These are phyloP conservation scores for Escallonia rubra DNA, from an alignment of 129 eudicot genomes.

Conservation along the genomic window DNA sequence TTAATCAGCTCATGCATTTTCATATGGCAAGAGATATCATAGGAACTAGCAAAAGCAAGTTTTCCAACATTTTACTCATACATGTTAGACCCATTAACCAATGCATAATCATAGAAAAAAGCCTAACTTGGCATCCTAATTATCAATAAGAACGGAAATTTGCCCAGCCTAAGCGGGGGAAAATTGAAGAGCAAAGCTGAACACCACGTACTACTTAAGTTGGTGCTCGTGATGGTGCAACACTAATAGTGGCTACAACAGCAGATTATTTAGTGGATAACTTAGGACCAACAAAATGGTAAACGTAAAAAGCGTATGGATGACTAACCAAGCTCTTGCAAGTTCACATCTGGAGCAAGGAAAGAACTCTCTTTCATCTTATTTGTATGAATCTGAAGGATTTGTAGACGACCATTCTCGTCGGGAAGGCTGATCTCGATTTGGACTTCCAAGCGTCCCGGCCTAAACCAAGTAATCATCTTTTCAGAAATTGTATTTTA, in stretches of 20 bases:
- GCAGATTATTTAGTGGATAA: neutral
- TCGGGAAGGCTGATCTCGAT: slow-evolving; percentile 99
- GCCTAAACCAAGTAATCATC: slow-evolving; percentile 40
- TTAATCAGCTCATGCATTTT: neutral
- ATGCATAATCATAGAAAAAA: neutral
- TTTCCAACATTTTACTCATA: neutral
- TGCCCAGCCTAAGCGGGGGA: neutral
- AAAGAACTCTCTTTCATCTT: slow-evolving; percentile 98
- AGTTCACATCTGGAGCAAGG: slow-evolving; percentile 86
- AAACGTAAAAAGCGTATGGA: slow-evolving; percentile 6
- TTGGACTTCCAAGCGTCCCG: slow-evolving; percentile 99
- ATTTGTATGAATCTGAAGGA: slow-evolving; percentile 92
- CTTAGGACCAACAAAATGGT: neutral
- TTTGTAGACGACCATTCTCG: slow-evolving; percentile 92
- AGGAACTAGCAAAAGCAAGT: neutral
- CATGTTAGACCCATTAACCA: neutral
- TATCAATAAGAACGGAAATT: neutral
- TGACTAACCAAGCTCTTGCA: slow-evolving; percentile 84
- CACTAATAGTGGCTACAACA: neutral
- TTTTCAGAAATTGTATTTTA: neutral
- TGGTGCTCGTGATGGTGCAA: neutral
- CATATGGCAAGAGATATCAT: neutral
- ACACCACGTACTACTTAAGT: neutral
- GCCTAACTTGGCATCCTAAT: neutral
- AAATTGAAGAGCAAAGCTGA: neutral